Percentiles rank a stretch among this genome's conserved stretches.
Evolutionary conservation across 192 early-diverging fungal species (phyloP).

Genomic region (Coemansia sp.): DNA sequence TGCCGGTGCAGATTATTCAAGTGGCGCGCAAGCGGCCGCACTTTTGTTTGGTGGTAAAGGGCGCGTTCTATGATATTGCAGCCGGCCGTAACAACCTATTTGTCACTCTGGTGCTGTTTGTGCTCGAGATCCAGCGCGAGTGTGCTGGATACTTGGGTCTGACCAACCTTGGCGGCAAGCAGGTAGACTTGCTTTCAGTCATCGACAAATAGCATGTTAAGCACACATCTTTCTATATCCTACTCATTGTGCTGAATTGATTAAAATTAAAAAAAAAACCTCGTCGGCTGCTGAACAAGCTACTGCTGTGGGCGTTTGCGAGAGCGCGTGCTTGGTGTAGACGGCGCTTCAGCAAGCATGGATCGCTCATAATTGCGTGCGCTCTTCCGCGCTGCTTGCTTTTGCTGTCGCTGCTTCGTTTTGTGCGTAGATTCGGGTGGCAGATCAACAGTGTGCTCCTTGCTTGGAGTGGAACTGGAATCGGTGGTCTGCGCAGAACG

Average conservation of each 20-base stretch:
- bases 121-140: conserved; percentile 58
- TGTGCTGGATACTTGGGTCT: conserved; percentile 59
- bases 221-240: neutral
- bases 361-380: conserved; percentile 29
- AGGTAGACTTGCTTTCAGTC: conserved; percentile 56
- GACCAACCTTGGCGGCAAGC: conserved; percentile 56
- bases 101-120: conserved; percentile 53
- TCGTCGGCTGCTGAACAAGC: neutral
- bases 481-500: conserved; percentile 5
- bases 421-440: neutral
- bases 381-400: conserved; percentile 14
- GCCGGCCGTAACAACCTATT: conserved; percentile 53
- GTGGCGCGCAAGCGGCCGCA: conserved; percentile 53
- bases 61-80: conserved; percentile 57
- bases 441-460: neutral
- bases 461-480: conserved; percentile 1
- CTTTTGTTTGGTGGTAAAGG: conserved; percentile 58
- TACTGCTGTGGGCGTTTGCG: conserved; percentile 31
- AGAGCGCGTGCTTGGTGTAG: conserved; percentile 13
- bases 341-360: neutral
- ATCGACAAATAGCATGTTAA: conserved; percentile 33
- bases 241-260: conserved; percentile 1
- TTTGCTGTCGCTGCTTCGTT: conserved; percentile 2
- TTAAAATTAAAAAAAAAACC: neutral
- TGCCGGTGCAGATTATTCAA: conserved; percentile 59